phyloP scores from a whole-genome alignment of 257 asterid genomes.

The Rhazya stricta region DNA sequence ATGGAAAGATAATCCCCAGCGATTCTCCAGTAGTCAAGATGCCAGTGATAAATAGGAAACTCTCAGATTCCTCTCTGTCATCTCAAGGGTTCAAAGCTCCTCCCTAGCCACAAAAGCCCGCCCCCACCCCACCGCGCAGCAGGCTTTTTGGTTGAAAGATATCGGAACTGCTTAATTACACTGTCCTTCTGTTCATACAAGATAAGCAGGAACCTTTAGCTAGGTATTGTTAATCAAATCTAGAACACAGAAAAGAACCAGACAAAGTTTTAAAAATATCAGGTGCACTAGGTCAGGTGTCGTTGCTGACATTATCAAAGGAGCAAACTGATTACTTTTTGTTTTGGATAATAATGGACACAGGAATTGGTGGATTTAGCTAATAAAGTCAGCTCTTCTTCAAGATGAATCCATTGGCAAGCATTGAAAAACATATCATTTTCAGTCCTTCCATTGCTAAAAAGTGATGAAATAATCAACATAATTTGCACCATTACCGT shows the following conservation, averaged over 20 bases:
- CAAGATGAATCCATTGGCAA: background rate
- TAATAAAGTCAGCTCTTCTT: background rate
- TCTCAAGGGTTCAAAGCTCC: background rate
- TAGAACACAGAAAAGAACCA: background rate
- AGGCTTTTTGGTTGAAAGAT: background rate
- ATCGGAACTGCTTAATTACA: background rate
- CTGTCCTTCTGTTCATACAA: background rate
- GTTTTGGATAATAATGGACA: background rate
- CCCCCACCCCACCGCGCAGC: background rate
- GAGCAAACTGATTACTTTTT: background rate
- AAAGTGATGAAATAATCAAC: constrained; percentile 1
- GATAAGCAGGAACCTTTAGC: background rate
- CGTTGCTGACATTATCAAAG: constrained; percentile 1
- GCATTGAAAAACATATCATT: background rate
- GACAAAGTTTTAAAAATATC: background rate
- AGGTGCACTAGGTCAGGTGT: background rate
- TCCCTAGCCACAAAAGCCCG: background rate
- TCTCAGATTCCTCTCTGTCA: background rate
- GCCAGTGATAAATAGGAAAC: too few species aligned
- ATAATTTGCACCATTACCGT: background rate
- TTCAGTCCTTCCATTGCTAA: background rate
- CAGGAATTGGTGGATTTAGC: constrained; percentile 4
- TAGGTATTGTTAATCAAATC: background rate
- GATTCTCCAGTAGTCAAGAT: too few species aligned
- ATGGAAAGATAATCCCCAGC: background rate